Evolutionary conservation across 768 basidiomycete genomes (phyloP).

Genomic region (Cubamyces lactineus): DNA sequence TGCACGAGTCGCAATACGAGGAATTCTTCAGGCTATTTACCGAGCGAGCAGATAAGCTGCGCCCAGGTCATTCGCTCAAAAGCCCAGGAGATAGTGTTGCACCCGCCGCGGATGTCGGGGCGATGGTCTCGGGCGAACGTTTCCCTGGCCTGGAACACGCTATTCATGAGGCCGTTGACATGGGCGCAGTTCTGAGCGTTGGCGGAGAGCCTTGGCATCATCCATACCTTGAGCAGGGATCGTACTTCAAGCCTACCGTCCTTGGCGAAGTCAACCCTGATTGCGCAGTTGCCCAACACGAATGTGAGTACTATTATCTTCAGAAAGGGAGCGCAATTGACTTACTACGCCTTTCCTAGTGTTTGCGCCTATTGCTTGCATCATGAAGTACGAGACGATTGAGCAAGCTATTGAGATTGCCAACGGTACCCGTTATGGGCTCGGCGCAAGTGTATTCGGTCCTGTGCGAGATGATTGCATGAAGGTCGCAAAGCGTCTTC

Average conservation of each 20-base stretch:
- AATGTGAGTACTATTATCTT: slow-evolving; percentile 56
- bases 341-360: slow-evolving; percentile 47
- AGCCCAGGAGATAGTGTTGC: slow-evolving; percentile 69
- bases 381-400: slow-evolving; percentile 82
- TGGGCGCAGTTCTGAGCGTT: slow-evolving; percentile 61
- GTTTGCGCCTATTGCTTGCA: slow-evolving; percentile 89
- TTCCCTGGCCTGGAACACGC: slow-evolving; percentile 71
- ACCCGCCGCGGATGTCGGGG: slow-evolving; percentile 79
- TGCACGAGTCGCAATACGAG: slow-evolving; percentile 78
- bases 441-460: slow-evolving; percentile 95
- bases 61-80: slow-evolving; percentile 77
- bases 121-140: slow-evolving; percentile 79
- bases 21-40: slow-evolving; percentile 67
- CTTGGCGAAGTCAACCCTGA: slow-evolving; percentile 73
- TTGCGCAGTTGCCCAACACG: slow-evolving; percentile 79
- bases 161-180: slow-evolving; percentile 66
- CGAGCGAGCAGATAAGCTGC: slow-evolving; percentile 67
- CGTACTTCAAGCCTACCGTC: slow-evolving; percentile 88
- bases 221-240: slow-evolving; percentile 67
- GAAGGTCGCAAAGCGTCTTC: slow-evolving; percentile 76
- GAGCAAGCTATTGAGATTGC: slow-evolving; percentile 89
- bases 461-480: slow-evolving; percentile 78
- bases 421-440: slow-evolving; percentile 85
- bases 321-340: neutral
- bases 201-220: slow-evolving; percentile 74